phyloP scores from a whole-genome alignment of 1,139 yeast genomes.

The Blastobotrys proliferans region DNA sequence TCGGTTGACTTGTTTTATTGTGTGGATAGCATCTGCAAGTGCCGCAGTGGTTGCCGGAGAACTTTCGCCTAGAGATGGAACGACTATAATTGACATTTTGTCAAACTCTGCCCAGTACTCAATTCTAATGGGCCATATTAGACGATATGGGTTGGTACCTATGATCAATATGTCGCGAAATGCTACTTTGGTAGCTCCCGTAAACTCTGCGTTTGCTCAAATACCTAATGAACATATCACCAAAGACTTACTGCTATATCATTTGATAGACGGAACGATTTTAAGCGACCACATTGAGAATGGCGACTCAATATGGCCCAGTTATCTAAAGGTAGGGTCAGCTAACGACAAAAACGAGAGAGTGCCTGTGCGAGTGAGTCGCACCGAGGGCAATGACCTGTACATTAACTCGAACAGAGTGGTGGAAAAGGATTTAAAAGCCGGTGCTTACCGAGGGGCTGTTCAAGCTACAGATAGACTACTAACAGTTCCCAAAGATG shows the following conservation, averaged over 20 bases:
- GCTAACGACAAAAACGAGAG: not conserved
- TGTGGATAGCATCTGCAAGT: not conserved
- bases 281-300: slow-evolving; percentile 15
- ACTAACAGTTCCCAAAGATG: slow-evolving; percentile 42
- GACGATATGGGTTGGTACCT: slow-evolving; percentile 65
- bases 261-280: slow-evolving; percentile 33
- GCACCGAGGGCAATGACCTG: slow-evolving; percentile 1
- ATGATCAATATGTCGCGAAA: slow-evolving; percentile 59
- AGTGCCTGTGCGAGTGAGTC: slow-evolving; percentile 7
- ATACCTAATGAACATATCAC: slow-evolving; percentile 27
- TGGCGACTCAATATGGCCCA: slow-evolving; percentile 7
- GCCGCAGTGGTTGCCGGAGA: no score
- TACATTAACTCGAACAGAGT: slow-evolving; percentile 27
- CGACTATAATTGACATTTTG: slow-evolving; percentile 69
- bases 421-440: slow-evolving; percentile 60
- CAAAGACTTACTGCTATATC: slow-evolving; percentile 33
- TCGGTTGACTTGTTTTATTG: not conserved
- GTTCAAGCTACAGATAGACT: slow-evolving; percentile 67
- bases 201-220: slow-evolving; percentile 69
- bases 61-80: no score
- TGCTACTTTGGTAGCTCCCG: slow-evolving; percentile 79
- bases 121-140: slow-evolving; percentile 60
- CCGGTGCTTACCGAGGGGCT: slow-evolving; percentile 65
- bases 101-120: slow-evolving; percentile 74
- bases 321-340: not conserved